Conservation (phyloP, 169 alveolate species). For the Cryptosporidium tyzzeri region DNA sequence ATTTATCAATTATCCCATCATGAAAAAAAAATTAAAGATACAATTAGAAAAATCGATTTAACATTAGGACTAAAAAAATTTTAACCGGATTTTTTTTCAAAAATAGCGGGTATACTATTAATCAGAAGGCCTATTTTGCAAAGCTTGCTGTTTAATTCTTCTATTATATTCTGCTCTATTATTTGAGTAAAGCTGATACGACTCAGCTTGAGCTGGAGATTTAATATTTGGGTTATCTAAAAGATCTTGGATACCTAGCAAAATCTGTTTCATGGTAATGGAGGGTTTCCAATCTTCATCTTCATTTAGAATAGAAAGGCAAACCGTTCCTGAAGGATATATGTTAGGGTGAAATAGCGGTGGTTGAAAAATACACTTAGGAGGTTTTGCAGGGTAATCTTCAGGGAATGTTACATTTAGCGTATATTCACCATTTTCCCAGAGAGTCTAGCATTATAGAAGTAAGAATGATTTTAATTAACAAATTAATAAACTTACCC, state of each 20-base stretch:
- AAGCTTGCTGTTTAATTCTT: slow-evolving; percentile 81
- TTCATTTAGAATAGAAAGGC: slow-evolving; percentile 98
- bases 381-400: slow-evolving; percentile 99
- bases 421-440: slow-evolving; percentile 98
- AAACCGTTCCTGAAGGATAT: slow-evolving; percentile 98
- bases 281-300: slow-evolving; percentile 99
- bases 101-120: slow-evolving; percentile 46
- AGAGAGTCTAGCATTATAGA: slow-evolving; percentile 81
- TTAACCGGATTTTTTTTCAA: slow-evolving; percentile 21
- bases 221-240: slow-evolving; percentile 96
- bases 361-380: slow-evolving; percentile 97
- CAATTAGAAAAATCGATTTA: neutral
- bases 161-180: slow-evolving; percentile 91
- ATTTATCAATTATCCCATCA: neutral
- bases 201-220: slow-evolving; percentile 98
- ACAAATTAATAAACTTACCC: slow-evolving; percentile 80
- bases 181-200: slow-evolving; percentile 91
- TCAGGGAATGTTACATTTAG: slow-evolving; percentile 97
- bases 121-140: slow-evolving; percentile 77
- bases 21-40: neutral
- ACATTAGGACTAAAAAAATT: slow-evolving; percentile 6
- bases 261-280: slow-evolving; percentile 95
- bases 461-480: slow-evolving; percentile 6
- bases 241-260: slow-evolving; percentile 98
- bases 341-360: slow-evolving; percentile 98